Percentiles rank a stretch among this genome's conserved stretches.
phyloP scores from a whole-genome alignment of 2,329 filamentous ascomycete species.

The Blastomyces percursus region DNA sequence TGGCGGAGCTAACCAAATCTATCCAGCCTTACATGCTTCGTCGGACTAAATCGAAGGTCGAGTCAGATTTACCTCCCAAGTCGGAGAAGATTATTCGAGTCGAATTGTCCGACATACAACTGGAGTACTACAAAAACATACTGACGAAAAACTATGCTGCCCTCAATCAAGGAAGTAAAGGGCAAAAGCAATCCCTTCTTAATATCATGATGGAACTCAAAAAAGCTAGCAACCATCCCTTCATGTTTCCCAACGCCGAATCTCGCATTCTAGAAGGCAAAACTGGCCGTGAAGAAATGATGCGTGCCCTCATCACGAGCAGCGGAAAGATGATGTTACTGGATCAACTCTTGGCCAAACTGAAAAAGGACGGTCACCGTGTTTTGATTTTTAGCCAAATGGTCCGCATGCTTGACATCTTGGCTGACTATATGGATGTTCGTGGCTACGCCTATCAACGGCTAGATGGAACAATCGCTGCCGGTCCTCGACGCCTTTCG shows the following conservation, averaged over 20 bases:
- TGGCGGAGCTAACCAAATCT: slow-evolving; percentile 70
- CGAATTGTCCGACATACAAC: slow-evolving; percentile 86
- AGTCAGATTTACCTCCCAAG: slow-evolving; percentile 91
- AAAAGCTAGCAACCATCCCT: slow-evolving; percentile 97
- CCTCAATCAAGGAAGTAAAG: slow-evolving; percentile 77
- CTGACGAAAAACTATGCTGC: slow-evolving; percentile 92
- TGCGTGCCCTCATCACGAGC: slow-evolving; percentile 87
- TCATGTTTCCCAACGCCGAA: slow-evolving; percentile 93
- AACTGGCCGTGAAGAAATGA: slow-evolving; percentile 71
- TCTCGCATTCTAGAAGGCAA: slow-evolving; percentile 75
- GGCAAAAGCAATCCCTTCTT: slow-evolving; percentile 85
- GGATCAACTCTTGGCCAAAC: slow-evolving; percentile 84
- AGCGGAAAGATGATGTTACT: slow-evolving; percentile 99
- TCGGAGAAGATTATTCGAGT: slow-evolving; percentile 98
- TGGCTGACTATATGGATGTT: slow-evolving; percentile 85
- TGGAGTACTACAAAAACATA: slow-evolving; percentile 99
- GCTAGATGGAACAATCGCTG: slow-evolving; percentile 87
- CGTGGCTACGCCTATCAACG: slow-evolving; percentile 94
- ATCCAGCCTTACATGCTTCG: slow-evolving; percentile 93
- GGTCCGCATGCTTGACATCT: slow-evolving; percentile 96
- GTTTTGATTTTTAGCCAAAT: slow-evolving; percentile 99
- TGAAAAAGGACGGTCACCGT: slow-evolving; percentile 86
- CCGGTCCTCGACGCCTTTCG: slow-evolving; percentile 75
- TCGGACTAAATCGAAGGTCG: slow-evolving; percentile 92
- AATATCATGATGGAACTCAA: slow-evolving; percentile 99